A percentile compares a stretch with the other conserved stretches of the same genome.
Evolutionary conservation across 1,284 basidiomycete species (phyloP).

Genomic region (Ustilago esculenta): DNA sequence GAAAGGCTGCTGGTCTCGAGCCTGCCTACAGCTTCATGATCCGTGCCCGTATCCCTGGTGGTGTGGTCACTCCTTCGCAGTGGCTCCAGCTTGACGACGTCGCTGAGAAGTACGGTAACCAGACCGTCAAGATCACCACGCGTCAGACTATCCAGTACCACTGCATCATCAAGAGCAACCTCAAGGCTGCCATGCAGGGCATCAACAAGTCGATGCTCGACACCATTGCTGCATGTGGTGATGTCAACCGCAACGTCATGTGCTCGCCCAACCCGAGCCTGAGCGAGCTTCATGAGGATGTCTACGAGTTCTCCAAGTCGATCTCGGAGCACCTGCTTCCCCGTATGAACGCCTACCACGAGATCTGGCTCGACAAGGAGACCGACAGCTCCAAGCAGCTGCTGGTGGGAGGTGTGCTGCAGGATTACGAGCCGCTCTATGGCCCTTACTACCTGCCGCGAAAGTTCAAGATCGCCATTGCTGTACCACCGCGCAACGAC

Average conservation of each 20-base stretch:
- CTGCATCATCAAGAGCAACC: slow-evolving; percentile 93
- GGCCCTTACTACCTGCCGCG: slow-evolving; percentile 96
- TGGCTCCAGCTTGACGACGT: slow-evolving; percentile 97
- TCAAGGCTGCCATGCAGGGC: slow-evolving; percentile 95
- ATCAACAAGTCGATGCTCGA: slow-evolving; percentile 93
- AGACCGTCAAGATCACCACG: slow-evolving; percentile 97
- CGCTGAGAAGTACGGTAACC: slow-evolving; percentile 90
- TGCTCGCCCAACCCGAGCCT: slow-evolving; percentile 89
- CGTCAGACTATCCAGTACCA: slow-evolving; percentile 99
- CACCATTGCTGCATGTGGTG: slow-evolving; percentile 96
- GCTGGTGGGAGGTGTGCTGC: slow-evolving; percentile 86
- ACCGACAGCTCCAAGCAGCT: slow-evolving; percentile 73
- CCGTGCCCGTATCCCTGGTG: slow-evolving; percentile 92
- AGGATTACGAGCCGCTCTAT: slow-evolving; percentile 95
- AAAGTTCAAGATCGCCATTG: slow-evolving; percentile 97
- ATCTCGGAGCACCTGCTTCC: slow-evolving; percentile 90
- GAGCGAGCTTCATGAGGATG: slow-evolving; percentile 83
- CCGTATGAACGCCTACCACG: slow-evolving; percentile 92
- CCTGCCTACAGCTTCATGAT: slow-evolving; percentile 99
- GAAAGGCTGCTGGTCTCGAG: slow-evolving; percentile 89
- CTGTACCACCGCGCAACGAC: slow-evolving; percentile 95
- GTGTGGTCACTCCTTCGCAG: slow-evolving; percentile 88
- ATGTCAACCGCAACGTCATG: slow-evolving; percentile 94
- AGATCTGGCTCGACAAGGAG: slow-evolving; percentile 89
- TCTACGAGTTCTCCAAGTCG: slow-evolving; percentile 84